These are phyloP conservation scores for Papiliotrema nemorosa DNA, from an alignment of 1,284 basidiomycete genomes.

Conservation along the genomic window DNA sequence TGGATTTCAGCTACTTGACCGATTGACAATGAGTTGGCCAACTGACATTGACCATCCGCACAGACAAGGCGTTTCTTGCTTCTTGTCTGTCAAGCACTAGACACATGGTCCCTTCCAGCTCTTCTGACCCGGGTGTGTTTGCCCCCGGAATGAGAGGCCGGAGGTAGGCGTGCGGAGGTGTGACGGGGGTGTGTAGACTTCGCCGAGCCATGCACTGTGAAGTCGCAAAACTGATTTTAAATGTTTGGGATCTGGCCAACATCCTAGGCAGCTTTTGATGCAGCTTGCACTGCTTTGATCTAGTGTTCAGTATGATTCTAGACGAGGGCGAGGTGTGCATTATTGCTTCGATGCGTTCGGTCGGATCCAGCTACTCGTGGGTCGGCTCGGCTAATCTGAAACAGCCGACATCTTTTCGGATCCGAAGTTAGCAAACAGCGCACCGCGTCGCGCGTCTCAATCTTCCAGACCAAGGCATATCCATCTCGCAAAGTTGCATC, in stretches of 20 bases:
- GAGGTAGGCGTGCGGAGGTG: slow-evolving; percentile 32
- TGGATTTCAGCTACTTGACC: too few relatives aligned
- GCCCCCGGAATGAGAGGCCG: slow-evolving; percentile 13
- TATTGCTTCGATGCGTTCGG: too few relatives aligned
- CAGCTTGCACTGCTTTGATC: too few relatives aligned
- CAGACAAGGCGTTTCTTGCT: slow-evolving; percentile 84
- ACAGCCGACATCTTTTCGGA: background rate
- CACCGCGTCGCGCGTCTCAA: background rate
- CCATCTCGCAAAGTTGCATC: background rate
- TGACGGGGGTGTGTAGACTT: slow-evolving; percentile 1
- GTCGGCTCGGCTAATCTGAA: too few relatives aligned
- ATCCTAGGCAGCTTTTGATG: too few relatives aligned
- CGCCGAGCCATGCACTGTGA: background rate
- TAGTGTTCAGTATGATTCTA: too few relatives aligned
- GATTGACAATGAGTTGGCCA: background rate
- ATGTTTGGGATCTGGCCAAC: too few relatives aligned
- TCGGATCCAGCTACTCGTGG: too few relatives aligned
- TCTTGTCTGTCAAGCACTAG: slow-evolving; percentile 70
- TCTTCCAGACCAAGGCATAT: background rate
- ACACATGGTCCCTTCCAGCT: slow-evolving; percentile 45
- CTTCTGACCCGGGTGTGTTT: slow-evolving; percentile 11
- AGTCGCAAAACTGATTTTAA: background rate
- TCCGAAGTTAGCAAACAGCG: too few relatives aligned
- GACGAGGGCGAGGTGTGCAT: too few relatives aligned
- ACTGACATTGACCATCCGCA: slow-evolving; percentile 63